These are phyloP conservation scores for Silene latifolia DNA, from an alignment of 148 eudicot species.

Conservation along the genomic window DNA sequence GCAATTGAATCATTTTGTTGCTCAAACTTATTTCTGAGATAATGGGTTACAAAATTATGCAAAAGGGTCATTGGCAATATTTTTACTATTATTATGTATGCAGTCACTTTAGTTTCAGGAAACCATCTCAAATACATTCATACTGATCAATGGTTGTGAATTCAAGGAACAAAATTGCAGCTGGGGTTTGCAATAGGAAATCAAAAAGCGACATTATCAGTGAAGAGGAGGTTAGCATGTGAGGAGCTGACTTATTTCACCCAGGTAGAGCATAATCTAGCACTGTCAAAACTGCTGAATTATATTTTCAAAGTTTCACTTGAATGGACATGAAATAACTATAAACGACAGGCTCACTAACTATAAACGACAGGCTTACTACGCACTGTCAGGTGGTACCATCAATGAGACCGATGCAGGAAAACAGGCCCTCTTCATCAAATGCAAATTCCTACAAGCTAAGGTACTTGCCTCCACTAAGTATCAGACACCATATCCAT, in stretches of 20 bases:
- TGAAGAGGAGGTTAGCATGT: constrained; percentile 92
- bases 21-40: too few species aligned
- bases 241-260: constrained; percentile 70
- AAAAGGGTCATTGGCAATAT: too few species aligned
- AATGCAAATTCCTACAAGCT: constrained; percentile 87
- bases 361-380: constrained; percentile 52
- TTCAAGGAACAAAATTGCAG: constrained; percentile 89
- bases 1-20: too few species aligned
- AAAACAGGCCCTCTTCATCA: constrained; percentile 69
- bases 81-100: too few species aligned
- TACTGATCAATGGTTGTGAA: constrained; percentile 9
- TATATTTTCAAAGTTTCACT: neutral
- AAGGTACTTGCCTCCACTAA: constrained; percentile 59
- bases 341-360: too few species aligned
- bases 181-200: constrained; percentile 79
- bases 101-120: too few species aligned
- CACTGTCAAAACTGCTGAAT: neutral
- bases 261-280: constrained; percentile 42
- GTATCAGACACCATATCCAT: too few species aligned
- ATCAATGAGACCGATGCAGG: constrained; percentile 34
- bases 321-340: too few species aligned
- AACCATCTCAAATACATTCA: neutral
- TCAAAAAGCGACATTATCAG: constrained; percentile 77
- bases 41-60: too few species aligned
- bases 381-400: constrained; percentile 45